Evolutionary conservation across 2,329 filamentous ascomycete genomes (phyloP).

Genomic region (Fusarium sp.): DNA sequence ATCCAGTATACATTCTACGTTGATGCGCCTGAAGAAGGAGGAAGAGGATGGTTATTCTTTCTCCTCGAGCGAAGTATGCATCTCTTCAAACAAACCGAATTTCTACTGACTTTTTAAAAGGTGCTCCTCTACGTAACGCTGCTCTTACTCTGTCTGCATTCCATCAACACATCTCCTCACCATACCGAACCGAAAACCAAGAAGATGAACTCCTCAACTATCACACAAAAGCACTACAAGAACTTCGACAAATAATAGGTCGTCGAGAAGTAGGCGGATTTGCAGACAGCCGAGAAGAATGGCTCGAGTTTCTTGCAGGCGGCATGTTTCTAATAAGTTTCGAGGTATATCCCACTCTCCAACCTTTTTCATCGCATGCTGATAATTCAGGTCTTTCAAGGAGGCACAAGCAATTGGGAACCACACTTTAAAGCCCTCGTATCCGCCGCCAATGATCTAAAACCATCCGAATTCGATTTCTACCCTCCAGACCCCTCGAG

Average conservation of each 20-base stretch:
- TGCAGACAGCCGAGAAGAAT: slow-evolving; percentile 28
- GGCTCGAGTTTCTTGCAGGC: slow-evolving; percentile 43
- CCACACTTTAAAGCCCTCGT: slow-evolving; percentile 35
- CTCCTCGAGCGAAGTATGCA: slow-evolving; percentile 5
- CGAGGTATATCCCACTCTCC: slow-evolving; percentile 25
- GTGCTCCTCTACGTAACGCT: slow-evolving; percentile 41
- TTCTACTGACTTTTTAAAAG: slow-evolving; percentile 4
- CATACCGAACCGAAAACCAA: slow-evolving; percentile 29
- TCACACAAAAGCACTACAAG: slow-evolving; percentile 44
- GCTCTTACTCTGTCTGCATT: slow-evolving; percentile 43
- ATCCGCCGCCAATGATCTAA: slow-evolving; percentile 17
- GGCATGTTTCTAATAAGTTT: slow-evolving; percentile 45
- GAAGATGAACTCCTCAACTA: slow-evolving; percentile 38
- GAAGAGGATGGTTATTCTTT: slow-evolving; percentile 45
- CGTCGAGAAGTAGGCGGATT: slow-evolving; percentile 18
- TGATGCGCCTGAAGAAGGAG: slow-evolving; percentile 41
- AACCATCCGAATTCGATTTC: slow-evolving; percentile 4
- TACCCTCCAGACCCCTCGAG: neutral
- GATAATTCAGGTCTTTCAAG: slow-evolving; percentile 29
- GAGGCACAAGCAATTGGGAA: slow-evolving; percentile 35
- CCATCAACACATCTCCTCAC: slow-evolving; percentile 41
- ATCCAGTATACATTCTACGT: slow-evolving; percentile 44
- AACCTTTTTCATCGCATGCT: neutral
- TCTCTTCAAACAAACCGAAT: neutral
- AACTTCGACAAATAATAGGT: slow-evolving; percentile 35